A percentile compares a stretch with the other conserved stretches of the same genome.
Conservation (phyloP, 352 stramenopile species). For the Pythium utonaiense region DNA sequence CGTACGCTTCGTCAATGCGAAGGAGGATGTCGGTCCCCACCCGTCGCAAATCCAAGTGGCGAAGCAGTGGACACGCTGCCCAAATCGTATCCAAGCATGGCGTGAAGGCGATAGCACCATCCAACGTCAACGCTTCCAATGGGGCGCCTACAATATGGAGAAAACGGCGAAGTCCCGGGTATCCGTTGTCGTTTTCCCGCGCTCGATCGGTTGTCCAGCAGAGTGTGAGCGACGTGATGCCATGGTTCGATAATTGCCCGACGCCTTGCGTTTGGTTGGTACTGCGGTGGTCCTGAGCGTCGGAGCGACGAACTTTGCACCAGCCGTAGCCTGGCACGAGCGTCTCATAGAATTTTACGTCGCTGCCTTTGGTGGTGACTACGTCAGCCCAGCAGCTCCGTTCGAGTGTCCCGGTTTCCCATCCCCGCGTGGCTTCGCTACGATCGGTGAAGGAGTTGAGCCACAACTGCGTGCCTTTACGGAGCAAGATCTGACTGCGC, state of each 20-base stretch:
- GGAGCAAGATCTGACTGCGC: not conserved
- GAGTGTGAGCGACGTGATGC: not conserved
- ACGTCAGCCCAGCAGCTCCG: not conserved
- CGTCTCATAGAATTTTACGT: not conserved
- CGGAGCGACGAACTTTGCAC: not conserved
- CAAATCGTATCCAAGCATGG: not conserved
- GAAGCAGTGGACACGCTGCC: not conserved
- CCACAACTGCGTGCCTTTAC: not conserved
- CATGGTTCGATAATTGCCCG: not conserved
- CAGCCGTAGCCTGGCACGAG: not conserved
- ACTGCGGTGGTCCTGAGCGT: not conserved
- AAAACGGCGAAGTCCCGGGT: not conserved
- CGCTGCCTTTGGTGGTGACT: not conserved
- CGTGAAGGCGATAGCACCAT: not conserved
- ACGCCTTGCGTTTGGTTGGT: not conserved
- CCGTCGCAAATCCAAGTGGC: not conserved
- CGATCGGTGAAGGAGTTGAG: not conserved
- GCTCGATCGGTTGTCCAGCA: not conserved
- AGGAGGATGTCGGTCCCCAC: not conserved
- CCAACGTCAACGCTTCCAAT: not conserved
- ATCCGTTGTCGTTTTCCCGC: not conserved
- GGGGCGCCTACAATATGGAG: not conserved
- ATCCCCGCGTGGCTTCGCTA: not conserved
- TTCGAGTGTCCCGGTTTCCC: not conserved
- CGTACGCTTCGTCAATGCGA: not conserved